Percentiles rank a stretch among this genome's conserved stretches.
These are phyloP conservation scores for Pezizomycotina sp. DNA, from an alignment of 2,329 filamentous ascomycete genomes.

Conservation along the genomic window DNA sequence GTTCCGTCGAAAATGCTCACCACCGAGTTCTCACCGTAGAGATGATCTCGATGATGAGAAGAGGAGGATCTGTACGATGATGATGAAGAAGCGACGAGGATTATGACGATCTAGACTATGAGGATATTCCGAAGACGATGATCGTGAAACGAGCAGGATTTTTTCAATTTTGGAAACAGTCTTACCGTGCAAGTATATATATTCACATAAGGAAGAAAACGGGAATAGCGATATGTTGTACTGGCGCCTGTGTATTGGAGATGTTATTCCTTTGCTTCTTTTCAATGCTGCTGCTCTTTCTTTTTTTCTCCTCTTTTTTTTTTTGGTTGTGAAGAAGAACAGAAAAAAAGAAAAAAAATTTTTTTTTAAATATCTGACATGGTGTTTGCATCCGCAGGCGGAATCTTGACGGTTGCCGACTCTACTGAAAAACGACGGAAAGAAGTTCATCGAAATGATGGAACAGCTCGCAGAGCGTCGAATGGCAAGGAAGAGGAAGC, in stretches of 20 bases:
- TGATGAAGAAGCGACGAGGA: conserved; percentile 44
- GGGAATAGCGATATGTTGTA: too few species aligned
- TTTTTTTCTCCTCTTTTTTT: too few species aligned
- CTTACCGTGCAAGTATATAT: conserved; percentile 95
- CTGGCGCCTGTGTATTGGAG: too few species aligned
- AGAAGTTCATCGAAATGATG: conserved; percentile 99
- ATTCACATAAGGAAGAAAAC: too few species aligned
- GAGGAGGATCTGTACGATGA: conserved; percentile 38
- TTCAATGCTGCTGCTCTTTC: too few species aligned
- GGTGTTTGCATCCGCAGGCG: conserved; percentile 43
- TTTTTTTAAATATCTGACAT: not conserved
- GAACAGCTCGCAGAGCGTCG: conserved; percentile 92
- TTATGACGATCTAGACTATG: conserved; percentile 54
- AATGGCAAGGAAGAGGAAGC: conserved; percentile 95
- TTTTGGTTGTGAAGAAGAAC: too few species aligned
- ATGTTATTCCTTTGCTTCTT: too few species aligned
- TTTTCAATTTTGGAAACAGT: conserved; percentile 95
- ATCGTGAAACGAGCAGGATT: conserved; percentile 58
- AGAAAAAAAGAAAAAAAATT: too few species aligned
- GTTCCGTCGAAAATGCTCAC: too few species aligned
- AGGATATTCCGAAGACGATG: conserved; percentile 43
- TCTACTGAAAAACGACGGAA: conserved; percentile 93
- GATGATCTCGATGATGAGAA: conserved; percentile 52
- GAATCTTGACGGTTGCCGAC: conserved; percentile 95
- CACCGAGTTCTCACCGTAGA: conserved; percentile 52